These are phyloP conservation scores for Tetraselmis striata DNA, from an alignment of 139 green algal species.

Conservation along the genomic window DNA sequence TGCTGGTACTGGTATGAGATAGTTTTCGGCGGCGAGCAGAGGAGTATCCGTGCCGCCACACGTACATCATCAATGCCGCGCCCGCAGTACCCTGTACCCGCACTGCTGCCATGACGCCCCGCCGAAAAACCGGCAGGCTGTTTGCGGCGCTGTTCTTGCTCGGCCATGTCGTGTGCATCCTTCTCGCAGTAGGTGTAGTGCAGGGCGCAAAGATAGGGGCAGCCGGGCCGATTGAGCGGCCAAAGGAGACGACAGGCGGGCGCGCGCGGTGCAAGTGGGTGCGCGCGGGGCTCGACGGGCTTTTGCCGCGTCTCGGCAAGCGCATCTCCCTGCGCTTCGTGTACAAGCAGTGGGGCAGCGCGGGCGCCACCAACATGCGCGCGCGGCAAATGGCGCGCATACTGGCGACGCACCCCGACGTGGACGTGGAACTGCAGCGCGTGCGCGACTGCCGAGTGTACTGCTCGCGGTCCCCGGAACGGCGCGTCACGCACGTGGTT, in stretches of 20 bases:
- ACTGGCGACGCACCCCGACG: neutral
- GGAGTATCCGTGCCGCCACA: too few relatives aligned
- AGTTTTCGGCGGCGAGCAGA: too few relatives aligned
- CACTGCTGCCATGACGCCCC: too few relatives aligned
- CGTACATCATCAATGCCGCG: too few relatives aligned
- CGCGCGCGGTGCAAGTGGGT: neutral
- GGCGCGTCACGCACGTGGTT: neutral
- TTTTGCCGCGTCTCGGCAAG: neutral
- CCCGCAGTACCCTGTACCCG: too few relatives aligned
- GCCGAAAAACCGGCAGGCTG: too few relatives aligned
- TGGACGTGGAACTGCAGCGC: neutral
- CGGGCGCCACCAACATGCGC: constrained; percentile 23
- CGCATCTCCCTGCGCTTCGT: neutral
- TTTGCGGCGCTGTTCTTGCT: too few relatives aligned
- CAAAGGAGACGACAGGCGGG: neutral
- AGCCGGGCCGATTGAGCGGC: neutral
- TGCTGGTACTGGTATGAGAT: too few relatives aligned
- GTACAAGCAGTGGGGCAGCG: neutral
- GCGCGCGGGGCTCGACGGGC: neutral
- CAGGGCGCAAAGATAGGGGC: neutral
- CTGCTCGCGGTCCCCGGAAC: neutral
- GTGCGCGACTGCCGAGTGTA: neutral
- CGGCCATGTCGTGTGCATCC: too few relatives aligned
- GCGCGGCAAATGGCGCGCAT: neutral
- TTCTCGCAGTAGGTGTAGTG: too few relatives aligned